Conservation (phyloP, 176 grass and related monocot species). For the Pharus latifolius region DNA sequence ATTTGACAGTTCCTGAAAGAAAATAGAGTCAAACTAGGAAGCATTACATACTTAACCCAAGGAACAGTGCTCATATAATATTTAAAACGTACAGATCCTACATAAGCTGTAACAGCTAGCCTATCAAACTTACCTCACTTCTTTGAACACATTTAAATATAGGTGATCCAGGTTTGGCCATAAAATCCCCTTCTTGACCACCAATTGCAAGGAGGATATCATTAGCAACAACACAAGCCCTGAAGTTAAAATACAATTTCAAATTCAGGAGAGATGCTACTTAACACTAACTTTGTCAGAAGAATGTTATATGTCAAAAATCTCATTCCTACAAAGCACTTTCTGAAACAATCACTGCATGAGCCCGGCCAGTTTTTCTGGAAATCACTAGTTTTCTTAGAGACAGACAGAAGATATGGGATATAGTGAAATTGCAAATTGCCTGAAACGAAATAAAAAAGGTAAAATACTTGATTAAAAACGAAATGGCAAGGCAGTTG, state of each 20-base stretch:
- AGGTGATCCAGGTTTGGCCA: conserved; percentile 97
- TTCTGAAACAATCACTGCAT: too few species aligned
- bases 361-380: background rate
- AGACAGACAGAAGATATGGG: background rate
- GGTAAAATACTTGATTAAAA: background rate
- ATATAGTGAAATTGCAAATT: background rate
- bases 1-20: too few species aligned
- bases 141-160: conserved; percentile 98
- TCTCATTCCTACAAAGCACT: background rate
- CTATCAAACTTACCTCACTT: conserved; percentile 64
- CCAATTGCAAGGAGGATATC: conserved; percentile 68
- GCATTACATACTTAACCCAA: background rate
- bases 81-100: background rate
- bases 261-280: background rate
- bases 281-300: background rate
- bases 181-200: conserved; percentile 99
- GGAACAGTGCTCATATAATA: background rate
- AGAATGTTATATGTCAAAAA: background rate
- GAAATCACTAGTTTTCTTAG: background rate
- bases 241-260: conserved; percentile 20
- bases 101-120: background rate
- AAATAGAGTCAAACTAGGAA: too few species aligned
- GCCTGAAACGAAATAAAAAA: background rate
- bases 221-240: background rate
- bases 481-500: background rate